Base-by-base conservation (phyloP, 1,284 basidiomycete genomes). In the Tilletia caries region DNA sequence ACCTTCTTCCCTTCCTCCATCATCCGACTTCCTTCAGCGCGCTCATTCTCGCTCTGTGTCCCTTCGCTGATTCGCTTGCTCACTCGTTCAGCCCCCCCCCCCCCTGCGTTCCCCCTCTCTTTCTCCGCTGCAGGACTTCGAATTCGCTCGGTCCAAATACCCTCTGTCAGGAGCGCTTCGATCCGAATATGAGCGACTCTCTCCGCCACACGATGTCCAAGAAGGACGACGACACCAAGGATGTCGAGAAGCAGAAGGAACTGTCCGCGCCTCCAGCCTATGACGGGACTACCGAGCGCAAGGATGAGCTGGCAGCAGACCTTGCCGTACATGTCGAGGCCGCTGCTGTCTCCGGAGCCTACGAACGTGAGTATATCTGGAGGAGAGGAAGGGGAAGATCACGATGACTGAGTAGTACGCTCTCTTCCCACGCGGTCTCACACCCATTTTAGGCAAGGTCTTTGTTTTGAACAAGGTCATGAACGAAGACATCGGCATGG, bases 381-480 rank as follows among this genome's bases (percentile, higher is more conserved):
- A 15, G 15, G 37, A 41, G 37, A 41, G 15, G 15, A 41, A 15
- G 15, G 10, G 10, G 15, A 41, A 41, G 8, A 41, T 41, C 10
- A 41, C 37, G 10, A n/a, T n/a, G n/a, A n/a, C n/a, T n/a, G n/a
- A n/a, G n/a, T n/a, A n/a, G n/a, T n/a, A n/a, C n/a, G n/a, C n/a
- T n/a, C n/a, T n/a, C n/a, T n/a, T n/a, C n/a, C n/a, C n/a, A n/a
- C n/a, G n/a, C n/a, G n/a, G n/a, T n/a, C n/a, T n/a, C n/a, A n/a
- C n/a, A n/a, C n/a, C n/a, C n/a, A n/a, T n/a, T n/a, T n/a, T 15
- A 41, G 71, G 80, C 65, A 82, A 82, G 68, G 77, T 79, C 58
- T 82, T 77, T 68, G 78, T 82, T 54, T 69, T 82, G 68, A 82
- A 82, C 75, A 75, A 76, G 70, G 76, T 82, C 46, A 78, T 82